phyloP scores from a whole-genome alignment of 805 yeast genomes.

The Yarrowia porcina region DNA sequence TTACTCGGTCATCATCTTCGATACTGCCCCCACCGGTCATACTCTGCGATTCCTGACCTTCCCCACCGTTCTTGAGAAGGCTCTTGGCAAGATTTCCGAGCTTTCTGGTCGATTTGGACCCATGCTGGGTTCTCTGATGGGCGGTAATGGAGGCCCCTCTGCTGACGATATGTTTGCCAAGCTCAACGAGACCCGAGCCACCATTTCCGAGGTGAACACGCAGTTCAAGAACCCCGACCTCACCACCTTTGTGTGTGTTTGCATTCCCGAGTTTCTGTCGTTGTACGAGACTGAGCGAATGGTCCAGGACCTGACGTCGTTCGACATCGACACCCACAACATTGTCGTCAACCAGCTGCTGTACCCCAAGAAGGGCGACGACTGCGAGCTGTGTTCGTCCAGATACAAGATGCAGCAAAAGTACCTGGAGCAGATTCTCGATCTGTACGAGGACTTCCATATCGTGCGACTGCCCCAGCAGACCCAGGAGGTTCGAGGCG shows the following conservation, averaged over 20 bases:
- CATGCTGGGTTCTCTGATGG: constrained; percentile 72
- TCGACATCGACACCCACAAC: constrained; percentile 94
- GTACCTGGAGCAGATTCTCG: constrained; percentile 92
- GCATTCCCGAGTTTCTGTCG: constrained; percentile 95
- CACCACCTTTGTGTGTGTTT: constrained; percentile 90
- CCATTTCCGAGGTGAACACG: constrained; percentile 82
- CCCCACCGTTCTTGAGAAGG: constrained; percentile 86
- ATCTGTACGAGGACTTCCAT: constrained; percentile 95
- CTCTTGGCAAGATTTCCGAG: constrained; percentile 82
- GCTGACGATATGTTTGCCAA: constrained; percentile 69
- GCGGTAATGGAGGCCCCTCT: constrained; percentile 47
- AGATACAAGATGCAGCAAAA: constrained; percentile 96
- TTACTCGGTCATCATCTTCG: constrained; percentile 89
- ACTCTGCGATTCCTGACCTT: constrained; percentile 91
- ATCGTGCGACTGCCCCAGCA: constrained; percentile 92
- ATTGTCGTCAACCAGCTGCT: constrained; percentile 92
- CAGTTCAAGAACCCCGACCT: constrained; percentile 95
- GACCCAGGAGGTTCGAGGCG: constrained; percentile 93
- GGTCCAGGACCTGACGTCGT: constrained; percentile 92
- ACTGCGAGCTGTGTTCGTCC: constrained; percentile 85
- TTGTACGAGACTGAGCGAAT: constrained; percentile 96
- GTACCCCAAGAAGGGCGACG: constrained; percentile 67
- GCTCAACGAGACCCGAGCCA: constrained; percentile 72
- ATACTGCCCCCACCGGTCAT: constrained; percentile 99
- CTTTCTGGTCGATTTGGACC: constrained; percentile 87